These are phyloP conservation scores for Lathyrus aphaca DNA, from an alignment of 306 rosid species.

Conservation along the genomic window DNA sequence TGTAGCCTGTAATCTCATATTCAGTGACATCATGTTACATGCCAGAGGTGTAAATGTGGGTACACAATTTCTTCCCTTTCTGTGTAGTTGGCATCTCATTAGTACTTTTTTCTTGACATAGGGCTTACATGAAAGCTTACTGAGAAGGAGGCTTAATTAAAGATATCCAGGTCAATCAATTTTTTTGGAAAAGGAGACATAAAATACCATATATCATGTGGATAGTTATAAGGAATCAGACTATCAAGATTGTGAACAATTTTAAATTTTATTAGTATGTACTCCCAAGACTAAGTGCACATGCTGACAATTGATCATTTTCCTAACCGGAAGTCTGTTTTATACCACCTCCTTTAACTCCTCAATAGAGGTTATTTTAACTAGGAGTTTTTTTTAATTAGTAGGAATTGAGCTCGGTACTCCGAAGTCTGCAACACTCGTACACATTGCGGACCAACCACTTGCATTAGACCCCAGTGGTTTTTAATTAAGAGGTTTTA, in stretches of 20 bases:
- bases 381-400: neutral
- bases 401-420: neutral
- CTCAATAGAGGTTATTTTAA: conserved; percentile 16
- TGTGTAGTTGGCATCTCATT: conserved; percentile 16
- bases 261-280: conserved; percentile 23
- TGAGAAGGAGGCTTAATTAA: neutral
- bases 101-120: conserved; percentile 4
- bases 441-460: neutral
- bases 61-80: conserved; percentile 19
- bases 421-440: neutral
- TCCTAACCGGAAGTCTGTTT: conserved; percentile 21
- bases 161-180: neutral
- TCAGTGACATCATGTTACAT: conserved; percentile 68
- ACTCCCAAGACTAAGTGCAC: conserved; percentile 3
- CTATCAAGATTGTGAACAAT: conserved; percentile 5
- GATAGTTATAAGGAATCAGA: conserved; percentile 22
- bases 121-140: neutral
- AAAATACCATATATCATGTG: conserved; percentile 2
- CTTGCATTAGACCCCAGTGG: neutral
- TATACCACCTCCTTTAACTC: neutral
- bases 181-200: neutral
- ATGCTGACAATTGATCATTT: conserved; percentile 21
- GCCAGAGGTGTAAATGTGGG: conserved; percentile 67
- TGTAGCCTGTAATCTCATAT: conserved; percentile 72
- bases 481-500: neutral